phyloP scores from a whole-genome alignment of 371 early-diverging fungal species.

The Nematocida ausubeli region DNA sequence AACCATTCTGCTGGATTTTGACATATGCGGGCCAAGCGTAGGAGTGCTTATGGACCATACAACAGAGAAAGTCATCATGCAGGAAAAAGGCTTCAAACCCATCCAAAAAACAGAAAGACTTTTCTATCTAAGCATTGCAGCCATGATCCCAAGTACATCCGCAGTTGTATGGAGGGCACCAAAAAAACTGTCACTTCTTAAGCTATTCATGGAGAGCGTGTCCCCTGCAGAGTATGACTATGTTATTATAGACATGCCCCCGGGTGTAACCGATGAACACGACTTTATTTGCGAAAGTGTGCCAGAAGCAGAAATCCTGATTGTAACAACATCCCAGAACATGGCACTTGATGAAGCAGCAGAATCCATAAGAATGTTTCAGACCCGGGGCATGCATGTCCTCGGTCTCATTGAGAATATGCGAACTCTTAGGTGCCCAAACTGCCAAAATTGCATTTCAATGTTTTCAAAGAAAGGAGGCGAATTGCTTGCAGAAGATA shows the following conservation, averaged over 20 bases:
- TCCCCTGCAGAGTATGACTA: conserved; percentile 84
- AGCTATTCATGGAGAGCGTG: conserved; percentile 89
- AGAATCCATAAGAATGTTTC: conserved; percentile 87
- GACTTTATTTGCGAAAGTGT: conserved; percentile 74
- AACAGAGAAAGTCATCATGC: conserved; percentile 72
- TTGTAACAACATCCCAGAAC: conserved; percentile 95
- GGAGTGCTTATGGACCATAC: conserved; percentile 69
- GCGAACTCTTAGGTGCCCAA: conserved; percentile 88
- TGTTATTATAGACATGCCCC: conserved; percentile 93
- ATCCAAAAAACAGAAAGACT: conserved; percentile 69
- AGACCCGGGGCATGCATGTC: conserved; percentile 78
- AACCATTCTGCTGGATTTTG: conserved; percentile 92
- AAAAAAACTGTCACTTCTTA: conserved; percentile 79
- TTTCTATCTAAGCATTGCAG: conserved; percentile 86
- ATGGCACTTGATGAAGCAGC: conserved; percentile 87
- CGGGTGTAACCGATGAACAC: conserved; percentile 97
- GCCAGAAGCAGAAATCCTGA: conserved; percentile 70
- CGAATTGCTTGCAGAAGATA: conserved; percentile 55
- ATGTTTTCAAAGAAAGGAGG: conserved; percentile 65
- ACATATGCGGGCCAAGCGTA: conserved; percentile 92
- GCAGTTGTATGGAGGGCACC: conserved; percentile 97
- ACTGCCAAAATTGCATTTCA: conserved; percentile 69
- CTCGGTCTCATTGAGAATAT: conserved; percentile 96
- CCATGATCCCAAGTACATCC: conserved; percentile 80
- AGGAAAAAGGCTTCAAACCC: conserved; percentile 63